Evolutionary conservation across 176 grass and related monocot genomes (phyloP).

Genomic region (Oryza brachyantha): DNA sequence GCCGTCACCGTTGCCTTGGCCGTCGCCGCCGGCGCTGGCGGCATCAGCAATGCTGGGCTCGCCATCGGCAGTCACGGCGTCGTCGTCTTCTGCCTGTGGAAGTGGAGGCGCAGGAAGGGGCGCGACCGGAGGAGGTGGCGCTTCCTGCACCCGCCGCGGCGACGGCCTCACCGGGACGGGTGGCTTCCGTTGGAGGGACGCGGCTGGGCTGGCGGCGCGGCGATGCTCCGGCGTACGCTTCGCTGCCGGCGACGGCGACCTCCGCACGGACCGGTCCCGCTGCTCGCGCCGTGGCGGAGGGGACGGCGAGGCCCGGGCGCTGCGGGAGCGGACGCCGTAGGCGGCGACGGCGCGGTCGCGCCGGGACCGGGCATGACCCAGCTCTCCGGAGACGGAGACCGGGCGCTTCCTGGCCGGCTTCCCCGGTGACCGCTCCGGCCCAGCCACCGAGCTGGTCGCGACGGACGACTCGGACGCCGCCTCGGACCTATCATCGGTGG

Average conservation of each 20-base stretch:
- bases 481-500: conserved; percentile 42
- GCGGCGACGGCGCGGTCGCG: conserved; percentile 38
- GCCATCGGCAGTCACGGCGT: neutral
- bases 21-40: neutral
- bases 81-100: conserved; percentile 22
- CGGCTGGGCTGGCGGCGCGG: conserved; percentile 16
- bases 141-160: conserved; percentile 24
- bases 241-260: conserved; percentile 62
- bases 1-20: neutral
- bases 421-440: conserved; percentile 43
- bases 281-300: conserved; percentile 47
- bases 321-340: conserved; percentile 51
- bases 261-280: conserved; percentile 56
- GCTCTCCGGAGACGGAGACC: conserved; percentile 67
- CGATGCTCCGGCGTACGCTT: conserved; percentile 41
- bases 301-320: conserved; percentile 48
- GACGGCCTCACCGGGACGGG: conserved; percentile 33
- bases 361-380: neutral
- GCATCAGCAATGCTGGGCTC: neutral
- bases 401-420: conserved; percentile 48
- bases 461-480: conserved; percentile 48
- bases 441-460: conserved; percentile 24
- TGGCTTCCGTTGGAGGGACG: conserved; percentile 10
- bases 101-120: neutral
- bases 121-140: neutral